Evolutionary conservation across 257 asterid species (phyloP), one percentile per base, ranked within the genome.

Genomic region (Solanum lignicaule): DNA sequence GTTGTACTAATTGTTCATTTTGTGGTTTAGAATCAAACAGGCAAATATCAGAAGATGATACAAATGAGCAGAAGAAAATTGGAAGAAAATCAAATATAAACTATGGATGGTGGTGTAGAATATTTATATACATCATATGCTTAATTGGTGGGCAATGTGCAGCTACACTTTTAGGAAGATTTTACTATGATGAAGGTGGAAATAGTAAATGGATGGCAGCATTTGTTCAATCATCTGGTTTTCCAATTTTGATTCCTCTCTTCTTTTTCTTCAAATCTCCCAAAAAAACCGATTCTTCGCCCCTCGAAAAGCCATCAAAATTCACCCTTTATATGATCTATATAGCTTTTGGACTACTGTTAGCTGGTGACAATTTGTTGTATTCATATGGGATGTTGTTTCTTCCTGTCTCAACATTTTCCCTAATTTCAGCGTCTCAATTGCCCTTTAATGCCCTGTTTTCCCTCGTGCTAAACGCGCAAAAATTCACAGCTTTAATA

Each of bases 141-240:
- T 87, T 90, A 58, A 78, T 91, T 52, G 88, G 75, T 32, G 92
- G 93, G 23, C 92, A 91, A 87, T 84, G 92, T 60, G 85, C 92
- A 10, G 93, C 91, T 4, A 91, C 89, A 5, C 89, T 90, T 43
- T n/a, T 91, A 46, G 93, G 93, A 79, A 85, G 91, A 39, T 58
- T 90, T 29, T 91, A 90, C 88, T 91, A 71, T 84, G 90, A 90
- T 52, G 83, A 90, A 62, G 93, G 93, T 31, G 93, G 93, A 12
- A 90, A 91, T 86, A 91, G 93, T 84, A 91, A 87, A 87, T 91
- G 93, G 93, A 89, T 90, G 85, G 90, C 91, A 16, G 90, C 93
- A n/a, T 74, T 91, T 12, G 92, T 91, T 33, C 91, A 88, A 73
- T 85, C 92, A 27, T 89, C 90, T 38, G 93, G 91, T 71, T 91